phyloP scores from a whole-genome alignment of 1,284 basidiomycete species.

The Marasmius tenuissimus region DNA sequence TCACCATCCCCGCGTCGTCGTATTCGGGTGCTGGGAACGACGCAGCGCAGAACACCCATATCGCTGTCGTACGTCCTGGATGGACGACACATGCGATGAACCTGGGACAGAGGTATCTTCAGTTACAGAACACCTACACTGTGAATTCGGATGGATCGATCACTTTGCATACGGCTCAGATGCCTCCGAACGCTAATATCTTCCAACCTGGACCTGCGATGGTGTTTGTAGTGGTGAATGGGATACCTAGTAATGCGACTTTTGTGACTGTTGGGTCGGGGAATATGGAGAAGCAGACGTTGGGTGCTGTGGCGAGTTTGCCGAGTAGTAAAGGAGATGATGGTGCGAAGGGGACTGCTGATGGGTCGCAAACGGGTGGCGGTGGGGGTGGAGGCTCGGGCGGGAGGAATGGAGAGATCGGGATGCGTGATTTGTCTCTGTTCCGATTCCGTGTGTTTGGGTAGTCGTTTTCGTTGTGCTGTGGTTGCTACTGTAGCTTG shows the following conservation, averaged over 20 bases:
- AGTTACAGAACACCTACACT: slow-evolving; percentile 42
- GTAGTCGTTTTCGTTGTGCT: too few relatives aligned
- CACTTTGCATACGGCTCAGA: slow-evolving; percentile 47
- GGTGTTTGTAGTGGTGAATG: slow-evolving; percentile 68
- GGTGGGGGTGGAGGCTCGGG: background rate
- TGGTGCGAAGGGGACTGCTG: background rate
- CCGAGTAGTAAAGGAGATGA: slow-evolving; percentile 21
- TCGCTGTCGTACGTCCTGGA: slow-evolving; percentile 81
- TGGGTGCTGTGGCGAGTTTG: slow-evolving; percentile 14
- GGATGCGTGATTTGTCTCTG: too few relatives aligned
- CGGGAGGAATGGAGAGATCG: too few relatives aligned
- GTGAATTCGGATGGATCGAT: slow-evolving; percentile 23
- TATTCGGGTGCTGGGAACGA: slow-evolving; percentile 69
- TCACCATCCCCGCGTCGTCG: slow-evolving; percentile 57
- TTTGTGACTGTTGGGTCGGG: slow-evolving; percentile 72
- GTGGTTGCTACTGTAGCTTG: too few relatives aligned
- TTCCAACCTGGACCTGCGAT: slow-evolving; percentile 75
- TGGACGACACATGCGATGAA: slow-evolving; percentile 39
- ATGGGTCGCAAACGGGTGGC: background rate
- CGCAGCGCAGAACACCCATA: slow-evolving; percentile 77
- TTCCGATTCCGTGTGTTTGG: too few relatives aligned
- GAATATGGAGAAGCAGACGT: slow-evolving; percentile 57
- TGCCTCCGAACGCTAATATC: slow-evolving; percentile 69
- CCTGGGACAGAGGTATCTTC: slow-evolving; percentile 46
- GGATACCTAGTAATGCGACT: slow-evolving; percentile 67